Evolutionary conservation across 2,329 filamentous ascomycete species (phyloP).

Genomic region (Aureobasidium sp.): DNA sequence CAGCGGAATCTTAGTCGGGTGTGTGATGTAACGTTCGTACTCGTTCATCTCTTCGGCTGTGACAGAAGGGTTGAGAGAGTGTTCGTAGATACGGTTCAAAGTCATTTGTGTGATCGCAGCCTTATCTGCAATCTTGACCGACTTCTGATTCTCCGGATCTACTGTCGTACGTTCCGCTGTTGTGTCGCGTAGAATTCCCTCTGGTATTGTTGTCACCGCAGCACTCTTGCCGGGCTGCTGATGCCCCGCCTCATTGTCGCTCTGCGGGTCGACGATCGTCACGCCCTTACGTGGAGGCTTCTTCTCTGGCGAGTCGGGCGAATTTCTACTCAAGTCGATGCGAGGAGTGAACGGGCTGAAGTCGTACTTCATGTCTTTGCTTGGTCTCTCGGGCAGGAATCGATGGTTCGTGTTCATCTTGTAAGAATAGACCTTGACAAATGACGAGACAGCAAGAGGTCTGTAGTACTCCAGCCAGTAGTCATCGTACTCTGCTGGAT

Average conservation of each 20-base stretch:
- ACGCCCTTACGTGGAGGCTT: conserved; percentile 58
- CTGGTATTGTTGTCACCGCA: not conserved
- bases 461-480: conserved; percentile 98
- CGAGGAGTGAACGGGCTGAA: conserved; percentile 82
- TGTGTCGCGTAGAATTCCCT: conserved; percentile 11
- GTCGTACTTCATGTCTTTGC: conserved; percentile 60
- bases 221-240: not conserved
- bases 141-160: conserved; percentile 1
- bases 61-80: conserved; percentile 79
- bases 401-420: conserved; percentile 85
- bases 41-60: conserved; percentile 69
- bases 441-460: conserved; percentile 76
- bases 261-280: conserved; percentile 56
- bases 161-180: not conserved
- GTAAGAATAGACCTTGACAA: conserved; percentile 85
- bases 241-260: conserved; percentile 20
- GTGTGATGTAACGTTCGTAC: conserved; percentile 79
- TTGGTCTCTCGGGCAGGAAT: conserved; percentile 65
- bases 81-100: conserved; percentile 73
- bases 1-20: conserved; percentile 81
- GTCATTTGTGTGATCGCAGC: conserved; percentile 79
- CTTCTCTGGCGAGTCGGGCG: conserved; percentile 42
- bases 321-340: conserved; percentile 27
- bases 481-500: conserved; percentile 57
- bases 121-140: conserved; percentile 50